Evolutionary conservation across 2,329 filamentous ascomycete genomes (phyloP), one percentile per base, ranked within the genome.

Genomic region (Neonectria faginata): DNA sequence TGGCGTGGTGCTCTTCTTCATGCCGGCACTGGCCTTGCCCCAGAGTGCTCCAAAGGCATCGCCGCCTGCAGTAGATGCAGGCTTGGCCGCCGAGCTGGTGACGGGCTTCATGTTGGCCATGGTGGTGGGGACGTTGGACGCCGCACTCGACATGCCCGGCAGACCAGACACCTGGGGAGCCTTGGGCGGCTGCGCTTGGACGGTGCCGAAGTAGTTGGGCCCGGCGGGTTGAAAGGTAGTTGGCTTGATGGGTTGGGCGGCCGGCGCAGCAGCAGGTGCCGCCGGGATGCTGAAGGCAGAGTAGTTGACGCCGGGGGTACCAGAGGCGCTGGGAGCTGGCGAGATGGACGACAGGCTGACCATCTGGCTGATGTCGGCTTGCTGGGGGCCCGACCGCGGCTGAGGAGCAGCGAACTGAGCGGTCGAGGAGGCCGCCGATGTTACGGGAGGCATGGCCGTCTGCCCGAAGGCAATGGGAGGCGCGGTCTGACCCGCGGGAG

Each of bases 191-290:
- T 75, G 65, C 41, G 81, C 80, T 66, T 86, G 85, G 4, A 98
- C 91, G 0, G 93, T 96, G 57, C 93, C 94, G 79, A 95, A 99
- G 83, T 99, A 99, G 81, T 99, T 99, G 57, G 96, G 96, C 22
- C 91, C 90, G 27, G 69, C 64, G 1, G 90, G 80, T 79, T 97
- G 92, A 81, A 90, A 97, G 52, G 87, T 86, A 1, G 86, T 78
- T 9, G 88, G 85, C 76, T 89, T 88, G 5, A 85, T 78, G 51
- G 83, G 76, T 72, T 85, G 83, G 73, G 74, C 78, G 76, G 48
- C 48, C 29, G 74, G 83, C 27, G 69, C 50, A 36, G 73, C 65
- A 36, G 74, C 78, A 76, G 76, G 75, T 31, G 73, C 65, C 29
- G 74, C 78, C 75, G 76, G 75, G 14, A 72, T 67, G 57, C 84